phyloP scores from a whole-genome alignment of 805 yeast species.

The Priceomyces melissophilus region DNA sequence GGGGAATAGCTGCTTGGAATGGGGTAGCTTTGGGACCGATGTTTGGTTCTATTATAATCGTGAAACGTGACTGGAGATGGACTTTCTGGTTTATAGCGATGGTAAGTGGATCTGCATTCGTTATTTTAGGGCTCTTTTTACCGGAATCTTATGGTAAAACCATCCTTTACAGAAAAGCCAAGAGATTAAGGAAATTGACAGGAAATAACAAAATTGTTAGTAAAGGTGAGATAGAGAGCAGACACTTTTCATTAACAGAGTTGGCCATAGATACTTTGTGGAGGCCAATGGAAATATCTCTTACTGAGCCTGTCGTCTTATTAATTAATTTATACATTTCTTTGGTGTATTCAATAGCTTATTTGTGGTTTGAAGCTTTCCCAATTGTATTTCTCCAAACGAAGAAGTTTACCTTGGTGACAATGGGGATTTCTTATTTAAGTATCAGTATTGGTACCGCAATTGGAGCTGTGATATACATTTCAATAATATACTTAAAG shows the following conservation, averaged over 20 bases:
- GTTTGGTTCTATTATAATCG: slow-evolving; percentile 46
- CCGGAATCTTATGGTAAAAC: slow-evolving; percentile 46
- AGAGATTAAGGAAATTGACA: slow-evolving; percentile 39
- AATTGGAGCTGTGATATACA: slow-evolving; percentile 36
- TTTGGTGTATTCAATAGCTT: slow-evolving; percentile 50
- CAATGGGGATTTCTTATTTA: slow-evolving; percentile 47
- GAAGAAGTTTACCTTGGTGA: slow-evolving; percentile 46
- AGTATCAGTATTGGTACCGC: slow-evolving; percentile 43
- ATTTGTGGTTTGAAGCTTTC: slow-evolving; percentile 57
- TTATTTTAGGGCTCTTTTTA: slow-evolving; percentile 28
- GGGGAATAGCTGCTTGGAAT: slow-evolving; percentile 48
- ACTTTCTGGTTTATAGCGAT: slow-evolving; percentile 47
- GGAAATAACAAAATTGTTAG: slow-evolving; percentile 40
- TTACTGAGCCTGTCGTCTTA: slow-evolving; percentile 55
- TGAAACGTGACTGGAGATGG: slow-evolving; percentile 45
- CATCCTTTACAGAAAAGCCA: slow-evolving; percentile 41
- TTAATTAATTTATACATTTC: slow-evolving; percentile 51
- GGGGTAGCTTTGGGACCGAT: slow-evolving; percentile 56
- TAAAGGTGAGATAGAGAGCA: slow-evolving; percentile 32
- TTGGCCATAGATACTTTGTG: slow-evolving; percentile 29
- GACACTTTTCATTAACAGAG: slow-evolving; percentile 3
- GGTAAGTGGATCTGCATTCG: slow-evolving; percentile 15
- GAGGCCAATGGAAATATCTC: slow-evolving; percentile 49
- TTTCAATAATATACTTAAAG: slow-evolving; percentile 17
- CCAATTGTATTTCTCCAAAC: slow-evolving; percentile 50